Percentiles rank a stretch among this genome's conserved stretches.
These are phyloP conservation scores for Mycena indigotica DNA, from an alignment of 768 basidiomycete genomes.

Conservation along the genomic window DNA sequence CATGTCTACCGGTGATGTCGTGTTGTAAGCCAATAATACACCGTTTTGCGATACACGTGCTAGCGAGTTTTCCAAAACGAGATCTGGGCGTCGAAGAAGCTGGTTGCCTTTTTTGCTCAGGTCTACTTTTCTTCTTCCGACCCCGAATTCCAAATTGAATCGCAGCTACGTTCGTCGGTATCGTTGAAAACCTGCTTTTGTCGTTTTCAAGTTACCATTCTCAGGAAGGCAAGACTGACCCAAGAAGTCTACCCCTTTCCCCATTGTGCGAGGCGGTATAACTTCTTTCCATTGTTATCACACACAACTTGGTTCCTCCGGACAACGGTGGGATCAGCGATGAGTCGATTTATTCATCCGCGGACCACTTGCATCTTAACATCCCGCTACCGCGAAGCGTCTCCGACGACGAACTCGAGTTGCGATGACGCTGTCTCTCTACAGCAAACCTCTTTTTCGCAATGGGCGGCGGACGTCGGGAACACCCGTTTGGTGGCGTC, in stretches of 20 bases:
- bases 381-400: constrained; percentile 3
- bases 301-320: constrained; percentile 5
- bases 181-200: not conserved
- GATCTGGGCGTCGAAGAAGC: constrained; percentile 11
- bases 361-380: constrained; percentile 8
- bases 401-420: not conserved
- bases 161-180: not conserved
- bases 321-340: not conserved
- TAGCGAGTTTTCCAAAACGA: constrained; percentile 22
- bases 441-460: not conserved
- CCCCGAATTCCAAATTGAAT: not conserved
- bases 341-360: constrained; percentile 3
- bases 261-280: constrained; percentile 19
- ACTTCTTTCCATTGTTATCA: constrained; percentile 20
- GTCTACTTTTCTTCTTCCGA: not conserved
- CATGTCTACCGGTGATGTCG: constrained; percentile 76
- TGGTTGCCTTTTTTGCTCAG: constrained; percentile 7
- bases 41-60: constrained; percentile 19
- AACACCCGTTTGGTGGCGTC: not conserved
- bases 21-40: constrained; percentile 24
- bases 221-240: constrained; percentile 18
- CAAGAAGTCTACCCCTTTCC: constrained; percentile 1
- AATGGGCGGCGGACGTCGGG: not conserved
- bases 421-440: not conserved
- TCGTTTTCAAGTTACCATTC: constrained; percentile 17